phyloP scores from a whole-genome alignment of 2,329 filamentous ascomycete species.

The Reticulascus tulasneorum region DNA sequence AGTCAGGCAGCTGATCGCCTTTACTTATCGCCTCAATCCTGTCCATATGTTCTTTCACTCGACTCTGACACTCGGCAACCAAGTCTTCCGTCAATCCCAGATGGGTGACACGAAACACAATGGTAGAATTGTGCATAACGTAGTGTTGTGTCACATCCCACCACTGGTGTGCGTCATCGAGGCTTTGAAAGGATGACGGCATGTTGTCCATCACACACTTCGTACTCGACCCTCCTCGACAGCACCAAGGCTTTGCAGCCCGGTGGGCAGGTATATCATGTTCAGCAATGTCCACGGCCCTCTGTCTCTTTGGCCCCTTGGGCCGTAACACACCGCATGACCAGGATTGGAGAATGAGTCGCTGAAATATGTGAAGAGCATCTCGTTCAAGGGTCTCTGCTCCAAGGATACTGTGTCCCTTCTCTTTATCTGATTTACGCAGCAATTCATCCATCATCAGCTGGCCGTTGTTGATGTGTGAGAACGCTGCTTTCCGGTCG shows the following conservation, averaged over 20 bases:
- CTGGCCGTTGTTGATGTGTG: conserved; percentile 32
- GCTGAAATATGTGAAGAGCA: conserved; percentile 23
- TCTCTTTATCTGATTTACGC: not conserved
- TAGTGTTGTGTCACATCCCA: conserved; percentile 25
- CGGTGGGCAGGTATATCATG: conserved; percentile 15
- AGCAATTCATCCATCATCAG: conserved; percentile 31
- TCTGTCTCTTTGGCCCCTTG: too few species aligned
- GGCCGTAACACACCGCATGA: conserved; percentile 17
- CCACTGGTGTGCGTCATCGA: conserved; percentile 23
- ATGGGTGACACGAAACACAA: conserved; percentile 11
- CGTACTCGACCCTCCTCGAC: conserved; percentile 10
- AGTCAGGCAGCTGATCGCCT: conserved; percentile 6
- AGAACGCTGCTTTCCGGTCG: conserved; percentile 27
- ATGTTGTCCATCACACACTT: conserved; percentile 12
- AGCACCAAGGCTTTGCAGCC: conserved; percentile 15
- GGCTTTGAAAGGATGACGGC: conserved; percentile 15
- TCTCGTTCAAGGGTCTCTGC: conserved; percentile 19
- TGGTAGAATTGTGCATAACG: conserved; percentile 19
- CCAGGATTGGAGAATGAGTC: conserved; percentile 24
- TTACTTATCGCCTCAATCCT: conserved; percentile 5
- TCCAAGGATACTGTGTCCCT: not conserved
- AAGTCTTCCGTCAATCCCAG: conserved; percentile 8
- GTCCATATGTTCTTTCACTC: conserved; percentile 1
- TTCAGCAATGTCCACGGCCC: too few species aligned
- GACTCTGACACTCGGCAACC: conserved; percentile 2